phyloP scores from a whole-genome alignment of 257 asterid species.

The Solanum lycopersicoides region DNA sequence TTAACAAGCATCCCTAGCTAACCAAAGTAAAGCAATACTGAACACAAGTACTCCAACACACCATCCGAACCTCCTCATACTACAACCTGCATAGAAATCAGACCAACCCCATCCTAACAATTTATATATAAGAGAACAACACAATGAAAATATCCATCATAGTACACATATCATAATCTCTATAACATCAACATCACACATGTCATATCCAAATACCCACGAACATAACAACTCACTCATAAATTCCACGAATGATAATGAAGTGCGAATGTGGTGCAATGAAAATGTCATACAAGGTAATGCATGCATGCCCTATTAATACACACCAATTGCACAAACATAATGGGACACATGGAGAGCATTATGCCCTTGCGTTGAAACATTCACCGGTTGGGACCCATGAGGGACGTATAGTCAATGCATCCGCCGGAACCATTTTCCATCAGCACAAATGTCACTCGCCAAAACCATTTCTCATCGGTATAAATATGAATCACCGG shows the following conservation, averaged over 20 bases:
- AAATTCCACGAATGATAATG: too few species aligned
- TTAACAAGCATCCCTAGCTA: not conserved
- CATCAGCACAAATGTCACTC: not conserved
- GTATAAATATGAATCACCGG: too few species aligned
- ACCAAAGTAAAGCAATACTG: not conserved
- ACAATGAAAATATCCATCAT: too few species aligned
- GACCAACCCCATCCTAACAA: too few species aligned
- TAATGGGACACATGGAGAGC: not conserved
- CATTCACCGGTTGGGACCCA: not conserved
- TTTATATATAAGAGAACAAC: too few species aligned
- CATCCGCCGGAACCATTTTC: not conserved
- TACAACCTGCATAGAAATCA: too few species aligned
- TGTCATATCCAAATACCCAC: too few species aligned
- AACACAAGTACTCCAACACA: not conserved
- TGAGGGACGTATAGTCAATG: not conserved
- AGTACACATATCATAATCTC: too few species aligned
- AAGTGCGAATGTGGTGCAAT: not conserved
- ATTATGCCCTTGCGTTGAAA: not conserved
- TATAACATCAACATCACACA: too few species aligned
- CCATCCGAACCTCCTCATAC: not conserved
- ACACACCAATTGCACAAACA: not conserved
- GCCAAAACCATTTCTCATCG: not conserved
- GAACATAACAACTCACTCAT: too few species aligned
- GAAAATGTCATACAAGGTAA: not conserved
- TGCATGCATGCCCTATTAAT: not conserved